A percentile compares a stretch with the other conserved stretches of the same genome.
phyloP scores from a whole-genome alignment of 352 stramenopile genomes.

The Peronospora farinosa region DNA sequence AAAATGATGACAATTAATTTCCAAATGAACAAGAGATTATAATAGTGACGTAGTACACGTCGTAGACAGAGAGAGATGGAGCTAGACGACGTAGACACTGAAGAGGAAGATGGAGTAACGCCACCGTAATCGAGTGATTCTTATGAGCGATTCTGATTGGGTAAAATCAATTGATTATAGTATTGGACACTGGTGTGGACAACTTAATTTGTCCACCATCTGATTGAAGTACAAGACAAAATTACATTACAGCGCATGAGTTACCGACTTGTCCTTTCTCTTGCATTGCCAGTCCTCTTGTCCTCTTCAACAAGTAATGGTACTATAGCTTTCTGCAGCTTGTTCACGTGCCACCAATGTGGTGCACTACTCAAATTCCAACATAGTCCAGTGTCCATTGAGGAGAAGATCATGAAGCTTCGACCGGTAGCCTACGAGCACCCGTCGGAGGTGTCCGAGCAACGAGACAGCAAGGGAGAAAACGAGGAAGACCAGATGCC shows the following conservation, averaged over 20 bases:
- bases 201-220: constrained; percentile 6
- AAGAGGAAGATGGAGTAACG: constrained; percentile 13
- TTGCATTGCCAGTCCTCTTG: not conserved
- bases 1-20: constrained; percentile 1
- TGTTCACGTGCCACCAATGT: constrained; percentile 73
- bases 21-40: constrained; percentile 1
- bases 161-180: constrained; percentile 19
- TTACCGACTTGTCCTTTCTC: constrained; percentile 1
- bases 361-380: constrained; percentile 68
- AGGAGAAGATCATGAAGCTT: constrained; percentile 57
- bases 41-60: not conserved
- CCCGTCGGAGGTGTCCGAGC: constrained; percentile 13
- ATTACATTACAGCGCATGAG: constrained; percentile 29
- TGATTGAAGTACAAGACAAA: constrained; percentile 6
- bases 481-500: constrained; percentile 24
- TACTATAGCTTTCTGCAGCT: constrained; percentile 19
- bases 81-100: not conserved
- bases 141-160: constrained; percentile 16
- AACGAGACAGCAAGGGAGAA: constrained; percentile 19
- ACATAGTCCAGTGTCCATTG: constrained; percentile 50
- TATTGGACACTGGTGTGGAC: constrained; percentile 7
- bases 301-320: constrained; percentile 8
- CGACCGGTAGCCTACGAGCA: constrained; percentile 40
- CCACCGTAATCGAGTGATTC: constrained; percentile 25
- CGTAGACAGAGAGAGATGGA: constrained; percentile 2